Base-by-base conservation (phyloP, 176 grass and related monocot genomes). In the Musa itinerans region DNA sequence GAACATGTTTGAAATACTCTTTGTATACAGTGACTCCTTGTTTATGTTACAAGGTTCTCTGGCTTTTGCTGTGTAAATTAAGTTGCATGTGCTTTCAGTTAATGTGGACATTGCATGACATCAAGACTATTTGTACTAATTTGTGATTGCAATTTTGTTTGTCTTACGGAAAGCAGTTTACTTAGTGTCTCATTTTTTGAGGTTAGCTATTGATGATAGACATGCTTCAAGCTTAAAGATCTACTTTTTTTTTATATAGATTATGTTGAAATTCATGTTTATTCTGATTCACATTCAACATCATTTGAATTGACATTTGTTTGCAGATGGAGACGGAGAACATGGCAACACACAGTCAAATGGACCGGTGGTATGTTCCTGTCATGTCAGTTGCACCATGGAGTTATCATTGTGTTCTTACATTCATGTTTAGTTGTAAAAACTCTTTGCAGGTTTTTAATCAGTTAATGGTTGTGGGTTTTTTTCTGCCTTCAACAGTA, bases 251-350 rank as follows among this genome's bases (percentile, higher is more conserved):
- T 14, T 5, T 29, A 16, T 5, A 29, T 34, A 43, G 34, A 43
- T 43, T 43, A 13, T 29, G 64, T 43, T 67, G 23, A 67, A 12
- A 29, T 34, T 34, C 34, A 11, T 2, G 24, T 17, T 68, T n/a
- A 11, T 68, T 68, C 5, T 16, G 12, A 34, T 70, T 70, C 51
- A 70, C 59, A 50, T 65, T 53, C 59, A 50, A 65, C 10, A 50
- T 70, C 17, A 70, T 10, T 34, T 71, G 52, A 78, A 23, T 11
- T 68, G 23, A 0, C 11, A n/a, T 19, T 73, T 63, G 24, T 50
- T 72, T 73, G 27, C 69, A 80, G 78, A 73, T 54, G 78, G 49
- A 72, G 78, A 73, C 65, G 78, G 49, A 72, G 78, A 73, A 73
- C 69, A 53, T 26, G 65, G 48, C 22, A 80, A 65, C 15, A 65